These are phyloP conservation scores for Aspergillus sp. DNA, from an alignment of 2,329 filamentous ascomycete species.

Conservation along the genomic window DNA sequence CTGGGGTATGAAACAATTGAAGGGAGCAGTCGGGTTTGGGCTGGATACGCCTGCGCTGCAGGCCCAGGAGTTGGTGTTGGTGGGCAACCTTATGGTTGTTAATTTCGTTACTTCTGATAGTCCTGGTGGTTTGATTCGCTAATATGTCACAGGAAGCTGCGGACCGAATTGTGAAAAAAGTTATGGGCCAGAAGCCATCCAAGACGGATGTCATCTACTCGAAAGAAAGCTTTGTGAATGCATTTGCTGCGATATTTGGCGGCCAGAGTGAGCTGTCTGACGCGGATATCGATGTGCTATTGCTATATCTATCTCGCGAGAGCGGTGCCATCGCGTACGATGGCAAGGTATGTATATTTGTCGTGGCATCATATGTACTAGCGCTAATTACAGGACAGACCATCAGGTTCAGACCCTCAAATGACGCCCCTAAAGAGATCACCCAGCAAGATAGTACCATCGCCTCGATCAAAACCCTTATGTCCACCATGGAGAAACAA, in stretches of 20 bases:
- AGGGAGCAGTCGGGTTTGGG: conserved; percentile 52
- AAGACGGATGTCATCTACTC: conserved; percentile 67
- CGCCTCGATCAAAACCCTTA: conserved; percentile 73
- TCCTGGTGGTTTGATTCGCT: conserved; percentile 16
- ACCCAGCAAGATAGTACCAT: conserved; percentile 78
- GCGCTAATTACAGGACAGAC: conserved; percentile 46
- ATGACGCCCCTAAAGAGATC: conserved; percentile 53
- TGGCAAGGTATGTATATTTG: conserved; percentile 36
- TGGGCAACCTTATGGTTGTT: conserved; percentile 57
- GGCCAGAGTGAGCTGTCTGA: conserved; percentile 54
- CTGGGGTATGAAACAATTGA: conserved; percentile 73
- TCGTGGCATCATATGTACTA: background rate
- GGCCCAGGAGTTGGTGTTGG: conserved; percentile 44
- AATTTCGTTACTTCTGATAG: background rate
- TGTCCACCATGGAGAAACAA: conserved; percentile 63
- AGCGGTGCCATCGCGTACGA: conserved; percentile 52
- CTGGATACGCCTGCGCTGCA: conserved; percentile 33
- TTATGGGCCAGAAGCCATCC: conserved; percentile 43
- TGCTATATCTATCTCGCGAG: conserved; percentile 68
- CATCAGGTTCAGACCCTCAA: conserved; percentile 67
- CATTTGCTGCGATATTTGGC: conserved; percentile 55
- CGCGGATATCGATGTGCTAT: conserved; percentile 65
- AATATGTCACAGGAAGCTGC: conserved; percentile 46
- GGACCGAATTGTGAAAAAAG: conserved; percentile 51
- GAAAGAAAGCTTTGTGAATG: conserved; percentile 60